Evolutionary conservation across 2,329 filamentous ascomycete species (phyloP).

Genomic region (Paramyrothecium roridum): DNA sequence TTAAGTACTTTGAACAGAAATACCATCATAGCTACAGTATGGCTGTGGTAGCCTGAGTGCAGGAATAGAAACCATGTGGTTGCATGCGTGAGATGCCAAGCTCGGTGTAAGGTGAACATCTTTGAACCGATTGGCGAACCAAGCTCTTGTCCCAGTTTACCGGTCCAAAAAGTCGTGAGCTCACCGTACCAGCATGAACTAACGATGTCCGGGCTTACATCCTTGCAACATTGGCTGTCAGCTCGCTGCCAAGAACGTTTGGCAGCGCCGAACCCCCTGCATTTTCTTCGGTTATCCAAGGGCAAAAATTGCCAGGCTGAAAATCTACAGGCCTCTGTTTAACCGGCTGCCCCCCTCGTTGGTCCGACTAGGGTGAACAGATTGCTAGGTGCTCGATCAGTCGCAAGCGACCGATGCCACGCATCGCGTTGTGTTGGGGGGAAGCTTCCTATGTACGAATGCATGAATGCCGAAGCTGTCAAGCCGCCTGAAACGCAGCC

Average conservation of each 20-base stretch:
- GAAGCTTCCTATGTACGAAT: too few relatives aligned
- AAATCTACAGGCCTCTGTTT: too few relatives aligned
- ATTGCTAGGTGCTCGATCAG: too few relatives aligned
- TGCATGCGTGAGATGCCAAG: not conserved
- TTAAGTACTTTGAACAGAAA: not conserved
- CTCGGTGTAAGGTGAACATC: not conserved
- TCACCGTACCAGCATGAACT: not conserved
- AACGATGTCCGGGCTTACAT: not conserved
- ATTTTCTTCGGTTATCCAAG: not conserved
- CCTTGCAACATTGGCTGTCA: not conserved
- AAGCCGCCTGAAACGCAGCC: too few relatives aligned
- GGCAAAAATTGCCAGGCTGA: too few relatives aligned
- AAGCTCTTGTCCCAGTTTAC: not conserved
- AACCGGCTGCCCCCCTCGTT: too few relatives aligned
- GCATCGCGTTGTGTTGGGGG: too few relatives aligned
- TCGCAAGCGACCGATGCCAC: too few relatives aligned
- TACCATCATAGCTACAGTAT: not conserved
- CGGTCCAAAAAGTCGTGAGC: too few relatives aligned
- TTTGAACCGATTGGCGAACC: not conserved
- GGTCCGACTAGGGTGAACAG: too few relatives aligned
- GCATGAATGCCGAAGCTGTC: too few relatives aligned
- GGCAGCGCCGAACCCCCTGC: not conserved
- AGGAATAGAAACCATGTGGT: not conserved
- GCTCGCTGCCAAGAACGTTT: not conserved
- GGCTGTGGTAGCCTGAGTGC: not conserved